Base-by-base conservation (phyloP, 2,329 filamentous ascomycete genomes). In the Alternaria incomplexa region DNA sequence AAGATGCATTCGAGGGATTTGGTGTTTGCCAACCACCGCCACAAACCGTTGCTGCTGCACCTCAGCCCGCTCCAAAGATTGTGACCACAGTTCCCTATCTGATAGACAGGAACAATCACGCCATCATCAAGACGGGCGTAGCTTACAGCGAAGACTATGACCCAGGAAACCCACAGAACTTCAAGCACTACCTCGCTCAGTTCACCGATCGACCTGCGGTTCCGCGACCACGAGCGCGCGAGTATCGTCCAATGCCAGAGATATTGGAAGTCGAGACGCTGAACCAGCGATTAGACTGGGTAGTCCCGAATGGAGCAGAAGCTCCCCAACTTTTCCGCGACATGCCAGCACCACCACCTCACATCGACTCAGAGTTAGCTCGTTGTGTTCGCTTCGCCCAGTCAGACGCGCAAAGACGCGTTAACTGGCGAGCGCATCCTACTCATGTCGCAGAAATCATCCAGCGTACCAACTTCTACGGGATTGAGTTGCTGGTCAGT, bases 341-440 rank as follows among this genome's bases (percentile, higher is more conserved):
- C 1, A n/a, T 56, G 25, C 9, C 43, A 12, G 23, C 13, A 32
- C 44, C 55, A 8, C 47, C 48, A 26, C n/a, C 25, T 0, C 17
- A 47, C 7, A 48, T 40, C 10, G 8, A 28, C 17, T 56, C 61
- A 3, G 26, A 61, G n/a, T 25, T 58, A 8, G 40, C 54, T 17
- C 61, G 61, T 20, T 63, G 56, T 44, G 44, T 63, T 23, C 61
- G 63, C 11, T 66, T 60, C 11, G 56, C 63, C 9, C 53, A 56
- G 22, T 61, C 53, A 3, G 25, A 55, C 22, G 45, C 56, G 7
- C 52, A 58, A 28, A 13, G 20, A 12, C 15, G 52, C 2, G 25
- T 65, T 1, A 40, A 56, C 40, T 63, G 60, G 60, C 32, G 51
- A 9, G 11, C 58, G 1, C 61, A 63, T 17, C 51, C 52, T 13